Evolutionary conservation across 805 yeast species (phyloP).

Genomic region (Sugiyamaella qingdaonensis): DNA sequence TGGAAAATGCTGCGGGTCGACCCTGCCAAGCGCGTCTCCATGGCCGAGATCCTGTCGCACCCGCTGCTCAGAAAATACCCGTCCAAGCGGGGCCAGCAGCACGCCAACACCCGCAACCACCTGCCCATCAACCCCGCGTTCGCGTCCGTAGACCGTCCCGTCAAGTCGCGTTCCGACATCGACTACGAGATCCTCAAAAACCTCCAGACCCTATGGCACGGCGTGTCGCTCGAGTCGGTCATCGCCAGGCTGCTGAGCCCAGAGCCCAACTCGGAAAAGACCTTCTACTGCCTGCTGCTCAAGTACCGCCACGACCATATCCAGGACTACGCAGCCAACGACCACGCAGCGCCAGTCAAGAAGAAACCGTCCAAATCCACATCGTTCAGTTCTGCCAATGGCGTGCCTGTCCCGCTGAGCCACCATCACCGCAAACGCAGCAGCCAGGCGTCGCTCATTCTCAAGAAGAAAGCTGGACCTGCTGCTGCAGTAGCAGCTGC

Average conservation of each 20-base stretch:
- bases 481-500: background rate
- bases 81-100: background rate
- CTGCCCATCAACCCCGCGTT: slow-evolving; percentile 13
- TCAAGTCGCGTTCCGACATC: slow-evolving; percentile 43
- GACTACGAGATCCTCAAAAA: slow-evolving; percentile 74
- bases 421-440: slow-evolving; percentile 10
- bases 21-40: slow-evolving; percentile 74
- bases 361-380: background rate
- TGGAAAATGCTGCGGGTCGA: slow-evolving; percentile 75
- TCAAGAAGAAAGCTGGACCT: background rate
- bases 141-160: slow-evolving; percentile 31
- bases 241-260: slow-evolving; percentile 49
- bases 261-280: slow-evolving; percentile 69
- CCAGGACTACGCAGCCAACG: slow-evolving; percentile 11
- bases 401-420: background rate
- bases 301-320: slow-evolving; percentile 70
- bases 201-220: slow-evolving; percentile 77
- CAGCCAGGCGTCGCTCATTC: slow-evolving; percentile 5
- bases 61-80: slow-evolving; percentile 75
- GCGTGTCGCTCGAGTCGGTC: slow-evolving; percentile 55
- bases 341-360: background rate
- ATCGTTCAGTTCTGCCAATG: slow-evolving; percentile 5
- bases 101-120: slow-evolving; percentile 7
- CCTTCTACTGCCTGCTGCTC: slow-evolving; percentile 69
- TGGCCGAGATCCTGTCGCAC: slow-evolving; percentile 71